Conservation (phyloP, 2,329 filamentous ascomycete genomes). For the Colletotrichum limetticola region DNA sequence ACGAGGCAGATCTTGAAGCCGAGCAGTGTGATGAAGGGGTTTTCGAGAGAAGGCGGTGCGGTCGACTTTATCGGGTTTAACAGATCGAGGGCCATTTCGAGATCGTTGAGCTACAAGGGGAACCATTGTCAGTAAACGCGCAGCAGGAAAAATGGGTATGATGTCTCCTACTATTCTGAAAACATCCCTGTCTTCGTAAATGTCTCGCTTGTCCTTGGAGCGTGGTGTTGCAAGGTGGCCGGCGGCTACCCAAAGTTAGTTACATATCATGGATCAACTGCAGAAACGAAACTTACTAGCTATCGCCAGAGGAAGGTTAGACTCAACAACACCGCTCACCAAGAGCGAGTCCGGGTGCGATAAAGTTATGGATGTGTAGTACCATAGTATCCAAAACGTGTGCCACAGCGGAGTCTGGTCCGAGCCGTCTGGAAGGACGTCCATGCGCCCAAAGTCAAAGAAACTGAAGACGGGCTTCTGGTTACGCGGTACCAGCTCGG, state of each 20-base stretch:
- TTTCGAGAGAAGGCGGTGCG: slow-evolving; percentile 15
- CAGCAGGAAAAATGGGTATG: neutral
- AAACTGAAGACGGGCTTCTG: slow-evolving; percentile 17
- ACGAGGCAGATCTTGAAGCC: slow-evolving; percentile 25
- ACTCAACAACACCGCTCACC: slow-evolving; percentile 21
- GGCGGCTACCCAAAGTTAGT: neutral
- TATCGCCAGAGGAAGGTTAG: slow-evolving; percentile 11
- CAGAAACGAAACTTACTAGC: slow-evolving; percentile 1
- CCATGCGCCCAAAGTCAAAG: slow-evolving; percentile 25
- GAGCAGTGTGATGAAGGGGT: slow-evolving; percentile 19
- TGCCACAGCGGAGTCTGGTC: slow-evolving; percentile 26
- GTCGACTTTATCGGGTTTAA: slow-evolving; percentile 10
- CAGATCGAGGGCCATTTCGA: slow-evolving; percentile 16
- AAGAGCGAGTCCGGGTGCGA: slow-evolving; percentile 16
- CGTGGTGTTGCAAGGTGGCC: slow-evolving; percentile 16
- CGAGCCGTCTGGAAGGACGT: neutral
- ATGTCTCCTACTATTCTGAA: slow-evolving; percentile 2
- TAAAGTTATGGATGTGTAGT: slow-evolving; percentile 21
- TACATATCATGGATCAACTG: no score
- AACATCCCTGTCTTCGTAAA: slow-evolving; percentile 16
- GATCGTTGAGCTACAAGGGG: slow-evolving; percentile 4
- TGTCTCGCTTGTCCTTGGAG: slow-evolving; percentile 15
- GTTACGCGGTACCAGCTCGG: slow-evolving; percentile 9
- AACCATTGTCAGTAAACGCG: neutral
- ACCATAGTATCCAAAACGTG: slow-evolving; percentile 24